Percentiles rank a stretch among this genome's conserved stretches.
These are phyloP conservation scores for Agaricus blazei DNA, from an alignment of 768 basidiomycete genomes.

Conservation along the genomic window DNA sequence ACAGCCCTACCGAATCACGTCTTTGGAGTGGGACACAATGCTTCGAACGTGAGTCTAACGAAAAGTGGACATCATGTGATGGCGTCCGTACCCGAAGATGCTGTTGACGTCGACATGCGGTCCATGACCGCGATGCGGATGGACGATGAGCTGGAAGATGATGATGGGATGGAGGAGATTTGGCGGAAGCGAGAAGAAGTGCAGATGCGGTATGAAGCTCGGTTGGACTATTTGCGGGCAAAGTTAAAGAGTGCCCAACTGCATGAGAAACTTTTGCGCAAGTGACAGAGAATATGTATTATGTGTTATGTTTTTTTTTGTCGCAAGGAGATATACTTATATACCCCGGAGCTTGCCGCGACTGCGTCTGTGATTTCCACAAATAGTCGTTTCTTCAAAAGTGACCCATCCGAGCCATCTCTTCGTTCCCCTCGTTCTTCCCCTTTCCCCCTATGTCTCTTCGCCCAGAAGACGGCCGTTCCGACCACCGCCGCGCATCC, in stretches of 20 bases:
- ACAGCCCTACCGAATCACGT: slow-evolving; percentile 25
- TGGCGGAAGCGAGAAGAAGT: slow-evolving; percentile 68
- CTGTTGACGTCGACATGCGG: slow-evolving; percentile 14
- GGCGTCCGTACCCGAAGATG: slow-evolving; percentile 47
- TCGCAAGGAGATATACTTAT: slow-evolving; percentile 14
- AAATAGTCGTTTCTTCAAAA: not conserved
- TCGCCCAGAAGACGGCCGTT: slow-evolving; percentile 40
- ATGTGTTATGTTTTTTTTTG: slow-evolving; percentile 2
- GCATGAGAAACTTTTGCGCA: slow-evolving; percentile 74
- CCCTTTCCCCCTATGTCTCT: slow-evolving; percentile 19
- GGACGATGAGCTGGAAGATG: slow-evolving; percentile 41
- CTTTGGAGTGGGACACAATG: slow-evolving; percentile 25
- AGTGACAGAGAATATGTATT: slow-evolving; percentile 24
- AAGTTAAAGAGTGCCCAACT: slow-evolving; percentile 80
- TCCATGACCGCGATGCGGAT: slow-evolving; percentile 19
- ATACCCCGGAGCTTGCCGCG: slow-evolving; percentile 9
- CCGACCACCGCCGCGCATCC: slow-evolving; percentile 41
- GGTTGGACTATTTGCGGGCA: slow-evolving; percentile 76
- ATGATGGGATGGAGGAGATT: slow-evolving; percentile 67
- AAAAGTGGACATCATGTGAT: slow-evolving; percentile 44
- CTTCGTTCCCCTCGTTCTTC: too few relatives aligned
- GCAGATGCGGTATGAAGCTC: slow-evolving; percentile 62
- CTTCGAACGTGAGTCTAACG: slow-evolving; percentile 44
- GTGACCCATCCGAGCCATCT: not conserved
- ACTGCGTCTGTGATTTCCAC: not conserved